phyloP scores from a whole-genome alignment of 1,139 yeast species.

The Blastobotrys persicus region DNA sequence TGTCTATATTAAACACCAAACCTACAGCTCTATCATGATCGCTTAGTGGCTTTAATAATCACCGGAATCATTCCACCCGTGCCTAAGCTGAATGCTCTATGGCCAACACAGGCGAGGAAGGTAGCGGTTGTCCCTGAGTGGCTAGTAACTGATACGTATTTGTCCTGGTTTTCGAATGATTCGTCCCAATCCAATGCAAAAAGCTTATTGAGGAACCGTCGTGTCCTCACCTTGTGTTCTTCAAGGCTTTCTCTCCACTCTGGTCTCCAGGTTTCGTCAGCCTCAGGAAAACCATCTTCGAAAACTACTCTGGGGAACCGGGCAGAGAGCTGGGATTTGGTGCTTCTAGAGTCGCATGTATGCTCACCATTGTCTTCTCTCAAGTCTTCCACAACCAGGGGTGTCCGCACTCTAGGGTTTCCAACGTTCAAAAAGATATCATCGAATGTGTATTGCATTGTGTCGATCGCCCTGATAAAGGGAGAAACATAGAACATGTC shows the following conservation, averaged over 20 bases:
- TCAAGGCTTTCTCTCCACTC: conserved; percentile 47
- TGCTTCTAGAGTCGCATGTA: conserved; percentile 60
- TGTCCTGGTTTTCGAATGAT: conserved; percentile 29
- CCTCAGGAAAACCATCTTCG: conserved; percentile 49
- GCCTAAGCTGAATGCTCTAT: conserved; percentile 54
- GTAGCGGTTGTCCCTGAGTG: conserved; percentile 63
- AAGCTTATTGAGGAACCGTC: conserved; percentile 49
- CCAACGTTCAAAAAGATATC: conserved; percentile 33
- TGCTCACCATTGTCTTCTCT: conserved; percentile 70
- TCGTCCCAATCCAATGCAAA: conserved; percentile 37
- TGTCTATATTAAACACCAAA: no score
- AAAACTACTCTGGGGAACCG: conserved; percentile 39
- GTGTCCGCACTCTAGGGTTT: conserved; percentile 29
- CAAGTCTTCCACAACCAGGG: conserved; percentile 51
- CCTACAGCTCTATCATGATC: conserved; percentile 4
- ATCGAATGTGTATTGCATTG: conserved; percentile 59
- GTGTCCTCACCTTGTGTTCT: conserved; percentile 52
- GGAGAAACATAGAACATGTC: conserved; percentile 59
- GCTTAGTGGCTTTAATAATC: conserved; percentile 37
- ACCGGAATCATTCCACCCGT: conserved; percentile 70
- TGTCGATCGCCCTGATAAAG: conserved; percentile 58
- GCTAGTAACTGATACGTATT: conserved; percentile 52
- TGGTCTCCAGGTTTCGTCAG: conserved; percentile 46
- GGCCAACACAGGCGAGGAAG: conserved; percentile 52
- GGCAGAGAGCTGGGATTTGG: conserved; percentile 41